Evolutionary conservation across 2,329 filamentous ascomycete genomes (phyloP).

Genomic region (Alternaria gansuensis): DNA sequence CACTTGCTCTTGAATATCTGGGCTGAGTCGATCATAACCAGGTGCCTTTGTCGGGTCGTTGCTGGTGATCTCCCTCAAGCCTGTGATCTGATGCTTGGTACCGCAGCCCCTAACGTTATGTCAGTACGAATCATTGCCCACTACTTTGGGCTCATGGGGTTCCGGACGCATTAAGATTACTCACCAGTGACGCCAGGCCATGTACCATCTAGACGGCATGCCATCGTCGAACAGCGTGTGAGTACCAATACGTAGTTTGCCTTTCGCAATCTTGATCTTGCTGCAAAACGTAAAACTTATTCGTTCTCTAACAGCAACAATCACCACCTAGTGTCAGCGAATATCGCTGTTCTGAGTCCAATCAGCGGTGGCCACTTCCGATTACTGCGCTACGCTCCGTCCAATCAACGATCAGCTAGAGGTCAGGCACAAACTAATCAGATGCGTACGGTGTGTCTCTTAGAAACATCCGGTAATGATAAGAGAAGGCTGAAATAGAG

Average conservation of each 20-base stretch:
- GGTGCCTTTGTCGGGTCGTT: constrained; percentile 72
- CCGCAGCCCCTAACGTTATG: constrained; percentile 75
- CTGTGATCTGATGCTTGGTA: constrained; percentile 74
- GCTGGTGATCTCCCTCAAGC: constrained; percentile 66
- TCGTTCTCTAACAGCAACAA: background rate
- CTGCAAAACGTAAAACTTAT: constrained; percentile 9
- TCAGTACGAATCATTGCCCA: background rate
- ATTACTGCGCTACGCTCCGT: background rate
- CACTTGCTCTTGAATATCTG: constrained; percentile 76
- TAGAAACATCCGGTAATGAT: accelerated
- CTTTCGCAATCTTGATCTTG: constrained; percentile 70
- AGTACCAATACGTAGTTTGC: constrained; percentile 77
- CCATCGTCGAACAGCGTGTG: constrained; percentile 66
- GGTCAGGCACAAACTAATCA: background rate
- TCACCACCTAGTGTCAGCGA: background rate
- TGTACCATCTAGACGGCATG: constrained; percentile 66
- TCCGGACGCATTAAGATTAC: constrained; percentile 31
- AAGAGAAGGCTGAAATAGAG: background rate
- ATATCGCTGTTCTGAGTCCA: background rate
- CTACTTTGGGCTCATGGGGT: no score
- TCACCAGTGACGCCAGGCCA: constrained; percentile 83
- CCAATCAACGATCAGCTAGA: background rate
- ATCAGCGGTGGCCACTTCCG: background rate
- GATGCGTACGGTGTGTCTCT: accelerated
- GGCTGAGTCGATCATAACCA: constrained; percentile 76